These are phyloP conservation scores for Epichloe coenophiala DNA, from an alignment of 2,329 filamentous ascomycete genomes.

Conservation along the genomic window DNA sequence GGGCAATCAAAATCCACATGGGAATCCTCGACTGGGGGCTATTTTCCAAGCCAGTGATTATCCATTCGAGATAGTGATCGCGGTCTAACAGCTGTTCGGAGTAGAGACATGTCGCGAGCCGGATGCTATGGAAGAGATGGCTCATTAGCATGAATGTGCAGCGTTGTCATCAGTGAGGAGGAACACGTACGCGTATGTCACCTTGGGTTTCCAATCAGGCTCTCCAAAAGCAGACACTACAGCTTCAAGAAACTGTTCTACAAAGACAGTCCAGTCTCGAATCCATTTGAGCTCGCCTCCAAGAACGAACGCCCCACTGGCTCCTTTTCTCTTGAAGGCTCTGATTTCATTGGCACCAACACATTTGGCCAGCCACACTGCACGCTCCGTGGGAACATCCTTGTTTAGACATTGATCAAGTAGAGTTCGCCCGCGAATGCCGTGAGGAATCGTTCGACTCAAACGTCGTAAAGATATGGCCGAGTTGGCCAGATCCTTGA, in stretches of 20 bases:
- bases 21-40: conserved; percentile 59
- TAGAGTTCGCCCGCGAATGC: conserved; percentile 73
- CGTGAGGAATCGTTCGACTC: conserved; percentile 88
- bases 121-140: conserved; percentile 40
- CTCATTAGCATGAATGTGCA: background rate
- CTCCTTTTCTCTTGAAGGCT: conserved; percentile 78
- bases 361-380: conserved; percentile 91
- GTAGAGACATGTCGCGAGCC: conserved; percentile 69
- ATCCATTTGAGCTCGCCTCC: conserved; percentile 83
- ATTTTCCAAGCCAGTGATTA: conserved; percentile 59
- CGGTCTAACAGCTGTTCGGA: conserved; percentile 74
- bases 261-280: conserved; percentile 78
- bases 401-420: conserved; percentile 90
- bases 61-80: conserved; percentile 87
- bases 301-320: conserved; percentile 60
- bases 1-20: conserved; percentile 72
- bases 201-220: conserved; percentile 61
- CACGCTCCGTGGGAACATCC: conserved; percentile 72
- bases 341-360: conserved; percentile 92
- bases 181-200: conserved; percentile 64
- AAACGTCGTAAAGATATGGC: conserved; percentile 69
- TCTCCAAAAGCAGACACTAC: conserved; percentile 55
- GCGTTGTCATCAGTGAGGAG: background rate
- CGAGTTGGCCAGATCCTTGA: conserved; percentile 81
- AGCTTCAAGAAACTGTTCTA: conserved; percentile 80